These are phyloP conservation scores for Macrolepiota albuminosa DNA, from an alignment of 768 basidiomycete genomes.

Conservation along the genomic window DNA sequence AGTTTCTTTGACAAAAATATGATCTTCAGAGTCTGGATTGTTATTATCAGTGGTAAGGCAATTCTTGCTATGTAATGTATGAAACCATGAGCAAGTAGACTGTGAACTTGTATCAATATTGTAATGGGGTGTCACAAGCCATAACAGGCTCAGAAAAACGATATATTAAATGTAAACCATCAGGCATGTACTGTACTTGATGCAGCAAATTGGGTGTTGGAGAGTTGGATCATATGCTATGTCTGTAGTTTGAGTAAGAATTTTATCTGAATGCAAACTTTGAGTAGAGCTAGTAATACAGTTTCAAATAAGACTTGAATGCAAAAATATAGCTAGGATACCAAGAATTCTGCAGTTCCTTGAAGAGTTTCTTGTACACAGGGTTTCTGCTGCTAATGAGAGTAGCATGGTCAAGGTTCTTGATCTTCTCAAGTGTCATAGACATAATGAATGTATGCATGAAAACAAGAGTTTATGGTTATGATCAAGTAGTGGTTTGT, in stretches of 20 bases:
- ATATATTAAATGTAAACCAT: not conserved
- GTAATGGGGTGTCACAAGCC: not conserved
- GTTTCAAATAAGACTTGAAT: not conserved
- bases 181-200: not conserved
- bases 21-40: not conserved
- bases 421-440: constrained; percentile 4
- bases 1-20: not conserved
- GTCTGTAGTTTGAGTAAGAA: not conserved
- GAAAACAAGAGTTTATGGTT: not conserved
- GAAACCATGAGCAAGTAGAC: not conserved
- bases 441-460: not conserved
- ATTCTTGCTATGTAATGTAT: not conserved
- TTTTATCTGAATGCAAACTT: not conserved
- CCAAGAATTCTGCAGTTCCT: not conserved
- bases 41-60: not conserved
- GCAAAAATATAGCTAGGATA: not conserved
- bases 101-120: not conserved
- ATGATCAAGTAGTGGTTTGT: not conserved
- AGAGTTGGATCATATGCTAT: not conserved
- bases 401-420: constrained; percentile 13
- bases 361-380: not conserved
- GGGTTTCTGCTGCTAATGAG: constrained; percentile 1
- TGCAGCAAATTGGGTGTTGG: not conserved
- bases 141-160: not conserved
- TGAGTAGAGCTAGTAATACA: not conserved